Evolutionary conservation across 306 rosid species (phyloP).

Genomic region (Ormosia semicastrata): DNA sequence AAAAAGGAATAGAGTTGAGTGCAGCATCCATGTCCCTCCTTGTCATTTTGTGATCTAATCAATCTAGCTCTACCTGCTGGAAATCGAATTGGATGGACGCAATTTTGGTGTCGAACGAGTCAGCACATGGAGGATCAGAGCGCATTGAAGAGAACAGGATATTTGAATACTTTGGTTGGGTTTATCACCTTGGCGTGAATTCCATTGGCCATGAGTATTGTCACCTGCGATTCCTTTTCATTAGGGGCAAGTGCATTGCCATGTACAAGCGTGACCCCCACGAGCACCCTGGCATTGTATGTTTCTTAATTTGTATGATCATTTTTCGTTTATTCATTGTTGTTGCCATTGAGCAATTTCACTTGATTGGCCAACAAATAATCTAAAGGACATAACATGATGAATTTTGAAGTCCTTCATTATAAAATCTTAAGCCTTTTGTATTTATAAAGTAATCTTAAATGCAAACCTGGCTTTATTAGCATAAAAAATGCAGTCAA

Average conservation of each 20-base stretch:
- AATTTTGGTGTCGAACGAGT: not conserved
- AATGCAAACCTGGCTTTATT: not conserved
- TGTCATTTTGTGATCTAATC: not conserved
- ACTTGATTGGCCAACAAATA: not conserved
- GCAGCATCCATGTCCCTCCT: not conserved
- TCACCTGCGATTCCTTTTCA: constrained; percentile 69
- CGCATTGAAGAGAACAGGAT: constrained; percentile 43
- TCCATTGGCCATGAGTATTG: constrained; percentile 83
- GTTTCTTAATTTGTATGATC: not conserved
- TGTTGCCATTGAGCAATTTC: not conserved
- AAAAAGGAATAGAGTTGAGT: not conserved
- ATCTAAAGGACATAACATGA: not conserved
- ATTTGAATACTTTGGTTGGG: constrained; percentile 82
- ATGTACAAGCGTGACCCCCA: constrained; percentile 93
- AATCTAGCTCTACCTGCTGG: not conserved
- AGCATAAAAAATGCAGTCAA: not conserved
- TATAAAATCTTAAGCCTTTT: not conserved
- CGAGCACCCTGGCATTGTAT: constrained; percentile 75
- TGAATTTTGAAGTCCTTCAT: not conserved
- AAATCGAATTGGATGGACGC: constrained; percentile 14
- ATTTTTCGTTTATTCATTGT: not conserved
- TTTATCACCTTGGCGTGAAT: constrained; percentile 78
- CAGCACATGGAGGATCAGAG: constrained; percentile 11
- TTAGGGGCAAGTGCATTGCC: constrained; percentile 66
- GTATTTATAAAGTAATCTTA: not conserved